Evolutionary conservation across 768 basidiomycete genomes (phyloP), one percentile per base, ranked within the genome.

Genomic region (Serpula lacrymans): DNA sequence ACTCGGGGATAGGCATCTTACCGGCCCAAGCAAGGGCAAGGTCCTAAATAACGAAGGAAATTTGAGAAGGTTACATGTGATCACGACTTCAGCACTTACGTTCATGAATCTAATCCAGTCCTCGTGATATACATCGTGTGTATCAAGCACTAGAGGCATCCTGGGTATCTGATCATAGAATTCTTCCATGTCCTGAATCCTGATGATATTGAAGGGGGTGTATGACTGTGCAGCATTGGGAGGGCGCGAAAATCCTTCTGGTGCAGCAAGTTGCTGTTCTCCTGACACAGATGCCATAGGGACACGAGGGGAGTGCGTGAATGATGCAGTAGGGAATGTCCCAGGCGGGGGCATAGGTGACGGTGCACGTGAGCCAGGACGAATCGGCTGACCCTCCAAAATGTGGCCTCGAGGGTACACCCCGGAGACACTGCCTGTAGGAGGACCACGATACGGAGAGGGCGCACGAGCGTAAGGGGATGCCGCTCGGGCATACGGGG

Each of bases 61-160:
- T 39, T 22, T 22, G 6, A 42, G 1, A 17, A 35, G 6, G 11
- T 5, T 11, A 12, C 20, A 27, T 5, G 17, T 22, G 9, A 16
- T n/a, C 12, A 18, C 13, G 14, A 11, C 25, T 39, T 33, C 27
- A 42, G 20, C 6, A 69, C 75, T 10, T 53, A 86, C 88, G 65
- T 80, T 77, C 71, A 85, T 84, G 51, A 87, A 76, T 37, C 88
- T 70, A 46, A 73, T 77, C 88, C 88, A 92, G 52, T 92, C 88
- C 40, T 83, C 80, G 45, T 75, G 72, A 46, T 78, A 78, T 8
- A 89, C 80, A 52, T 92, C 88, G 53, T 90, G 88, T 14, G 84
- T 72, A 25, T 77, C 70, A 17, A 91, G 74, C 9, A 84, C 77
- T 5, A 70, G 47, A 6, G 88, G 88, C 79, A 91, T 82, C 51